These are phyloP conservation scores for Spizellomyces sp. DNA, from an alignment of 192 early-diverging fungal genomes.

Conservation along the genomic window DNA sequence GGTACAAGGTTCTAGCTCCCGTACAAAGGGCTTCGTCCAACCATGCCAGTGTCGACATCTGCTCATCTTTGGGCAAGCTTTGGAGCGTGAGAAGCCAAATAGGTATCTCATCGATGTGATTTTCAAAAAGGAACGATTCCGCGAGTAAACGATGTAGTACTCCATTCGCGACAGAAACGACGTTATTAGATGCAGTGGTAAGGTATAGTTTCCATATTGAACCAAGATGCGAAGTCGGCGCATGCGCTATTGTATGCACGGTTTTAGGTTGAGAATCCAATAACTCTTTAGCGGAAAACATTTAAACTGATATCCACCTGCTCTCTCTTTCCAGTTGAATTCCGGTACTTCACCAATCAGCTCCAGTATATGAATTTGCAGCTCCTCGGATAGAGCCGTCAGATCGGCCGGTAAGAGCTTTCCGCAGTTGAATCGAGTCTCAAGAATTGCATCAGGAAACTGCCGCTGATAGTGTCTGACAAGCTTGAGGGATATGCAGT, in stretches of 20 bases:
- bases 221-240: neutral
- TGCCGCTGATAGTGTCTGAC: slow-evolving; percentile 69
- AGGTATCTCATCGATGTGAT: slow-evolving; percentile 31
- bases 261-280: too few relatives aligned
- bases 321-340: slow-evolving; percentile 73
- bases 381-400: slow-evolving; percentile 46
- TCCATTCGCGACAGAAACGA: neutral
- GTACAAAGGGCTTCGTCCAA: slow-evolving; percentile 66
- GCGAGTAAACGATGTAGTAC: slow-evolving; percentile 26
- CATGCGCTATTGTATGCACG: too few relatives aligned
- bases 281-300: too few relatives aligned
- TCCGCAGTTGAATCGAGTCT: slow-evolving; percentile 72
- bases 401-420: slow-evolving; percentile 73
- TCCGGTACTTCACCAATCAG: slow-evolving; percentile 59
- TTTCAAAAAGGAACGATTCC: slow-evolving; percentile 20
- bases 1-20: slow-evolving; percentile 60
- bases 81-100: slow-evolving; percentile 30
- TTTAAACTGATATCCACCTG: slow-evolving; percentile 34
- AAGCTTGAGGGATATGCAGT: slow-evolving; percentile 29
- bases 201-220: slow-evolving; percentile 1
- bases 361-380: slow-evolving; percentile 63
- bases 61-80: slow-evolving; percentile 26
- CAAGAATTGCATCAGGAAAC: slow-evolving; percentile 64
- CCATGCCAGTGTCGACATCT: slow-evolving; percentile 55
- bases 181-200: neutral